Evolutionary conservation across 768 basidiomycete species (phyloP), one percentile per base, ranked within the genome.

Genomic region (Dioszegia aurantiaca): DNA sequence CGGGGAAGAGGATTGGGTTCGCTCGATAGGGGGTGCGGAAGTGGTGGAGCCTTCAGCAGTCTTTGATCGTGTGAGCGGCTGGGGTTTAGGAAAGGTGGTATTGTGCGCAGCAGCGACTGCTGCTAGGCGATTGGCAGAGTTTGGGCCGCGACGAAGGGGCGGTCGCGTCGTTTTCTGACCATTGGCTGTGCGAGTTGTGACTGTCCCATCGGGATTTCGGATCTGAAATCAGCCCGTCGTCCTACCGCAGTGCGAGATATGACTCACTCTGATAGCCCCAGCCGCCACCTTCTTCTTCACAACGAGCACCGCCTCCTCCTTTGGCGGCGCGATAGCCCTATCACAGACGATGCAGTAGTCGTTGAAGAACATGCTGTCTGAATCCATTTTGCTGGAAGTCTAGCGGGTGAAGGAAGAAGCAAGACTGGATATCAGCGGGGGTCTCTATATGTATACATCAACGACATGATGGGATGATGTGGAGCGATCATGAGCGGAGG

Each of bases 291-390:
- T 60, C 56, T 42, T 42, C 40, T 42, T 42, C 40, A 33, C 6
- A 33, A 33, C 33, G 14, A 33, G 33, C 6, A 8, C 19, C 40
- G 14, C 58, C 31, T 56, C 46, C 23, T 62, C 60, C 41, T 68
- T 60, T 46, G 68, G 61, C 0, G 68, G 58, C 3, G 62, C 41
- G 58, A 72, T 72, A 8, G 67, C 37, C 31, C 63, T 47, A 46
- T 72, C 70, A 42, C 70, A 72, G 24, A 72, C 70, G 58, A 69
- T 65, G 43, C 70, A 72, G 44, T 60, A 72, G 36, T 58, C 59
- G 46, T 69, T 61, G 55, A 72, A 72, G 21, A 60, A 55, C 58
- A 66, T 62, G 48, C 59, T 60, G 37, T 67, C 69, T 45, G 47
- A 58, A 41, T 48, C 37, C 53, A 46, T 53, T 14, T 14, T 53